These are phyloP conservation scores for Diutina mesorugosa DNA, from an alignment of 1,139 yeast genomes.

Conservation along the genomic window DNA sequence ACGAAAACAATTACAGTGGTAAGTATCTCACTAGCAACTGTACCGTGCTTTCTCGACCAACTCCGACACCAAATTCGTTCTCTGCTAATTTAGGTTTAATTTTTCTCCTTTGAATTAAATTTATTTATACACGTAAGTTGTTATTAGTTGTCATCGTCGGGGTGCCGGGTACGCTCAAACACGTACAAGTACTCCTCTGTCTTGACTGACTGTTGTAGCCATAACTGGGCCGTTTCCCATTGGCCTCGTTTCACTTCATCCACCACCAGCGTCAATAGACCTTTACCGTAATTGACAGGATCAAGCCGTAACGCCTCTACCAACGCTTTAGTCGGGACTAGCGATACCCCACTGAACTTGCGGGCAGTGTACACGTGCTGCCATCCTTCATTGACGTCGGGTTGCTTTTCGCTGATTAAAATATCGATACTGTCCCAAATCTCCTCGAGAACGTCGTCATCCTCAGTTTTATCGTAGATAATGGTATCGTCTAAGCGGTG, in stretches of 20 bases:
- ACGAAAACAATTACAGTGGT: no score
- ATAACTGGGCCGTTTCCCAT: constrained; percentile 7
- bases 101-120: no score
- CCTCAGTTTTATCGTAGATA: constrained; percentile 70
- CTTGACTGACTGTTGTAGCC: constrained; percentile 13
- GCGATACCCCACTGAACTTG: not conserved
- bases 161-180: constrained; percentile 12
- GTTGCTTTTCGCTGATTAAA: constrained; percentile 35
- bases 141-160: not conserved
- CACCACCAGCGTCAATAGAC: constrained; percentile 7
- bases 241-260: constrained; percentile 11
- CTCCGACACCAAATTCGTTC: no score
- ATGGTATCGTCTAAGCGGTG: constrained; percentile 19
- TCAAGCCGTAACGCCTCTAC: not conserved
- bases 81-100: no score
- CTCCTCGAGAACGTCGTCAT: constrained; percentile 16
- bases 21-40: not conserved
- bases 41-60: not conserved
- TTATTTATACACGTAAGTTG: not conserved
- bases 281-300: constrained; percentile 4
- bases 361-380: not conserved
- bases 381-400: constrained; percentile 5
- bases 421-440: constrained; percentile 48
- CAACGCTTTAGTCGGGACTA: not conserved
- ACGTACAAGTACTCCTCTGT: constrained; percentile 17